Evolutionary conservation across 805 yeast species (phyloP), one percentile per base, ranked within the genome.

Genomic region (Schwanniomyces occidentalis): DNA sequence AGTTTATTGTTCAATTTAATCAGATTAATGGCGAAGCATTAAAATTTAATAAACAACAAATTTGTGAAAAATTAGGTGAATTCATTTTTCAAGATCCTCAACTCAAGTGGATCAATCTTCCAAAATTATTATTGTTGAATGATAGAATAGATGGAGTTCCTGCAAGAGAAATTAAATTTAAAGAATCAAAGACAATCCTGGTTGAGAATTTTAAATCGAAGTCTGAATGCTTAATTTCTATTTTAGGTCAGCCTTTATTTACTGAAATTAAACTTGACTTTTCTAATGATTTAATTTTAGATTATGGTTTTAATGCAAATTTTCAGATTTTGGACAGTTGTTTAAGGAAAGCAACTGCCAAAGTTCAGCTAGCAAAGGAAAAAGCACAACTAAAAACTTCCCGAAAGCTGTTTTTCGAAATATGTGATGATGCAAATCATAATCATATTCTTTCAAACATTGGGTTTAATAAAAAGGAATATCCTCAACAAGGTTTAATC

Each of bases 361-460:
- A 62, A n/a, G 58, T 56, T 13, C 45, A 42, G 3, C 54, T 79
- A 17, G 58, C 69, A 2, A 58, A 61, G 19, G 67, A 71, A 27
- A 58, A 72, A 30, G 62, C 71, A 0, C 49, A 57, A 31, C 32
- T 58, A 12, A 63, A 65, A 18, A 69, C 80, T 0, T 41, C 54
- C 2, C 48, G 49, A 12, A 54, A 54, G 23, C 75, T 77, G 4
- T 79, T 76, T 46, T 56, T 60, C 36, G 76, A 72, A 14, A 73
- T 76, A 13, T 80, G 86, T 44, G 64, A 69, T 32, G 64, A 71
- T 31, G 24, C 38, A 8, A 49, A 51, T 26, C 78, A 76, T 42
- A 41, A 59, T 40, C 40, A 43, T 13, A 44, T 48, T 1, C 44
- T 63, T 9, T 41, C 61, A 6, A 51, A 49, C 17, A 41, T 51